phyloP scores from a whole-genome alignment of 2,329 filamentous ascomycete species.

The Neopestalotiopsis clavispora region DNA sequence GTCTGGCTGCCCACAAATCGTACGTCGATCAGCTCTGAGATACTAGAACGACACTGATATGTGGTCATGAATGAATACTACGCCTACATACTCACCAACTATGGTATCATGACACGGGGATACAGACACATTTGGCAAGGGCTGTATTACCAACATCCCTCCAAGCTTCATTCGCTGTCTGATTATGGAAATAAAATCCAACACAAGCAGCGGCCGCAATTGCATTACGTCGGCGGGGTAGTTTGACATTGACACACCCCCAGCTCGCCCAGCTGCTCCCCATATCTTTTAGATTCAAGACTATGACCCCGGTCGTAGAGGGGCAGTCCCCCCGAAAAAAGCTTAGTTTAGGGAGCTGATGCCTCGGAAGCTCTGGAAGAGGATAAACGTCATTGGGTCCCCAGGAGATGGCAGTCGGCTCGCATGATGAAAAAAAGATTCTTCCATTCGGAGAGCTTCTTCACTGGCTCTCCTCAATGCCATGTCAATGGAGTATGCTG shows the following conservation, averaged over 20 bases:
- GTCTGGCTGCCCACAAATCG: neutral
- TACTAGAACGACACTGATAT: neutral
- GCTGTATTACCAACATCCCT: neutral
- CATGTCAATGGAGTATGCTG: neutral
- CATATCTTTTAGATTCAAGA: neutral
- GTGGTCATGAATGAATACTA: neutral
- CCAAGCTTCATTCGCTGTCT: neutral
- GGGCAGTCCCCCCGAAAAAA: neutral
- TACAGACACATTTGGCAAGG: too few relatives aligned
- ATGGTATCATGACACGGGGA: neutral
- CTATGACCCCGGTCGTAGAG: neutral
- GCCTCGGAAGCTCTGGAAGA: neutral
- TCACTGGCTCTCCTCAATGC: neutral
- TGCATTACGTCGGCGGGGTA: conserved; percentile 1
- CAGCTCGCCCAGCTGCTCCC: neutral
- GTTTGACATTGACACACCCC: neutral
- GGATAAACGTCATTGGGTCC: neutral
- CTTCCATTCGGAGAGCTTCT: conserved; percentile 10
- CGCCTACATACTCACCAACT: neutral
- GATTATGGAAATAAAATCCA: neutral
- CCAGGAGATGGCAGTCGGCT: neutral
- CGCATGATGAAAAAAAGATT: neutral
- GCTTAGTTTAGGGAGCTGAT: neutral
- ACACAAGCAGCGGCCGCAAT: neutral
- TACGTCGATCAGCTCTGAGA: neutral